phyloP scores from a whole-genome alignment of 176 grass and related monocot genomes.

The Hyparrhenia diplandra region DNA sequence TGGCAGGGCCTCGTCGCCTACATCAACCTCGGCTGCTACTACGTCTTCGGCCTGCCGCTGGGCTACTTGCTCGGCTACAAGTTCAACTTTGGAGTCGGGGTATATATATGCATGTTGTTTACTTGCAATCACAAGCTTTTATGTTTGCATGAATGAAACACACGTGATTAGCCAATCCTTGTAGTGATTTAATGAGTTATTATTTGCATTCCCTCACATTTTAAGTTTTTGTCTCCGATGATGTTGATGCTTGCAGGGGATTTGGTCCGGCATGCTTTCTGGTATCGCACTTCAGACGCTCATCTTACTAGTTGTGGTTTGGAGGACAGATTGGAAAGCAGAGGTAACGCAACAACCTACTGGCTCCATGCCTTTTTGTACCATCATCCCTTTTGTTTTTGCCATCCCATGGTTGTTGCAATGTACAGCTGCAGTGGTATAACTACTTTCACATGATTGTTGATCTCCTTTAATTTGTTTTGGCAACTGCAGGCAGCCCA shows the following conservation, averaged over 20 bases:
- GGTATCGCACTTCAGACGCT: constrained; percentile 35
- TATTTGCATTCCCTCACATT: too few relatives aligned
- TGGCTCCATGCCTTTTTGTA: not conserved
- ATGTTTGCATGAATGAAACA: too few relatives aligned
- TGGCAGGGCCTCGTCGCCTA: too few relatives aligned
- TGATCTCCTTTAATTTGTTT: not conserved
- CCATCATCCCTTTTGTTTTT: too few relatives aligned
- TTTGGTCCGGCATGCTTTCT: constrained; percentile 57
- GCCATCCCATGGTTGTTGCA: not conserved
- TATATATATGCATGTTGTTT: constrained; percentile 23
- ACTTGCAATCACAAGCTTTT: too few relatives aligned
- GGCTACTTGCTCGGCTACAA: constrained; percentile 46
- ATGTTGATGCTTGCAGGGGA: constrained; percentile 26
- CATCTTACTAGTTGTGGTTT: constrained; percentile 39
- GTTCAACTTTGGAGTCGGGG: constrained; percentile 37
- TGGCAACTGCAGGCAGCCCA: constrained; percentile 26
- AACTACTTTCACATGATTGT: not conserved
- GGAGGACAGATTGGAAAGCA: constrained; percentile 52
- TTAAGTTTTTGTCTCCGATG: too few relatives aligned
- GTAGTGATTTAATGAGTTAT: too few relatives aligned
- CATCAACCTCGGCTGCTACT: not conserved
- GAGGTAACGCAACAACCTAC: constrained; percentile 23
- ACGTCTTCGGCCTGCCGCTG: constrained; percentile 42
- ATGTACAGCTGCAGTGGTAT: not conserved
- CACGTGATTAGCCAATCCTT: too few relatives aligned